These are phyloP conservation scores for Ustilago hordei DNA, from an alignment of 1,284 basidiomycete species.

Conservation along the genomic window DNA sequence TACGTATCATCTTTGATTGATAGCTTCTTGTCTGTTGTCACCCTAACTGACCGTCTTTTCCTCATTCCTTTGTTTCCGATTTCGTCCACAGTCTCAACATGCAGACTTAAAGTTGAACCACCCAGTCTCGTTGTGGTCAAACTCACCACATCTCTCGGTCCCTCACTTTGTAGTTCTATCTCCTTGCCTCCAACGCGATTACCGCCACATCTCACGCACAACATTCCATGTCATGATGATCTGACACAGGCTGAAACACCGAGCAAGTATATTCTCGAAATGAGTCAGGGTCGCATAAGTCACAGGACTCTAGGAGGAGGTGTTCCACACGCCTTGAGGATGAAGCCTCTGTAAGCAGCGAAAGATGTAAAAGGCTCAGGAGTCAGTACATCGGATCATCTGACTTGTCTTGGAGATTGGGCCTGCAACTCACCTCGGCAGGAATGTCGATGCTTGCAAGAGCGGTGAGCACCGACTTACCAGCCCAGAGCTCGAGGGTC, in stretches of 20 bases:
- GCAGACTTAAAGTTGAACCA: constrained; percentile 27
- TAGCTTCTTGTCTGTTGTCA: not conserved
- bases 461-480: constrained; percentile 74
- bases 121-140: not conserved
- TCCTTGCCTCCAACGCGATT: constrained; percentile 26
- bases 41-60: not conserved
- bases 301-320: not conserved
- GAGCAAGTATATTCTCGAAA: not conserved
- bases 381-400: not conserved
- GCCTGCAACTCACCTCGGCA: constrained; percentile 34
- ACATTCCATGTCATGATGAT: not conserved
- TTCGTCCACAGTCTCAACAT: constrained; percentile 37
- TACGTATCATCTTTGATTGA: constrained; percentile 21
- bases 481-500: constrained; percentile 78
- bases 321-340: constrained; percentile 49
- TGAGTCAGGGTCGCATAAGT: not conserved
- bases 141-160: not conserved
- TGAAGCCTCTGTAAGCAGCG: constrained; percentile 34
- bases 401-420: not conserved
- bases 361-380: not conserved
- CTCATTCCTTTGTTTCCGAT: not conserved
- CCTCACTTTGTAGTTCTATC: constrained; percentile 45
- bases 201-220: constrained; percentile 41
- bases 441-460: constrained; percentile 65
- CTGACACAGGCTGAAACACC: too few relatives aligned